These are phyloP conservation scores for Tetrapisispora phaffii DNA, from an alignment of 805 yeast genomes.

Conservation along the genomic window DNA sequence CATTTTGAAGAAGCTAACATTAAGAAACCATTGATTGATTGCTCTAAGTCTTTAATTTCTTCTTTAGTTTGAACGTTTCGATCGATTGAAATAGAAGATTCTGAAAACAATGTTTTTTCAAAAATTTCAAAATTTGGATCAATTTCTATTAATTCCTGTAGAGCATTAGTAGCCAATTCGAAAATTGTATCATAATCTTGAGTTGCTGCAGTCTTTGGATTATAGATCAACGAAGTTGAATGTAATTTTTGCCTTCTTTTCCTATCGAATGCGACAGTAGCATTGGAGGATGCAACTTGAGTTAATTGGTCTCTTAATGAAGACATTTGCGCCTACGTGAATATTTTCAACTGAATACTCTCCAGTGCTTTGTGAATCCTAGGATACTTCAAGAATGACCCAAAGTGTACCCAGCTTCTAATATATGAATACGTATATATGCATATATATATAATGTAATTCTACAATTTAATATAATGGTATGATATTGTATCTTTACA, in stretches of 20 bases:
- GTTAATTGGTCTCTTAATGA: constrained; percentile 78
- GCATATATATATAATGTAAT: no score
- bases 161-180: constrained; percentile 62
- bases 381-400: no score
- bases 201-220: constrained; percentile 79
- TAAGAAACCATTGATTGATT: constrained; percentile 65
- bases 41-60: constrained; percentile 61
- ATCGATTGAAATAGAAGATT: constrained; percentile 68
- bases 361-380: no score
- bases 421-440: no score
- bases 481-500: not conserved
- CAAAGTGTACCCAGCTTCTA: no score
- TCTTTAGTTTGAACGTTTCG: constrained; percentile 75
- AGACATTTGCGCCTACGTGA: constrained; percentile 29
- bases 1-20: constrained; percentile 68
- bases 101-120: constrained; percentile 66
- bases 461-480: no score
- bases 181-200: constrained; percentile 84
- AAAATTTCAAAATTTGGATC: constrained; percentile 72
- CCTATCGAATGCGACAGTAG: constrained; percentile 74
- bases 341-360: no score
- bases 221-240: constrained; percentile 78
- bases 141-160: constrained; percentile 57
- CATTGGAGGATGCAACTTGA: constrained; percentile 51
- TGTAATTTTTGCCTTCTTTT: constrained; percentile 80